Conservation (phyloP, 2,329 filamentous ascomycete genomes). For the Cadophora luteo-olivacea region DNA sequence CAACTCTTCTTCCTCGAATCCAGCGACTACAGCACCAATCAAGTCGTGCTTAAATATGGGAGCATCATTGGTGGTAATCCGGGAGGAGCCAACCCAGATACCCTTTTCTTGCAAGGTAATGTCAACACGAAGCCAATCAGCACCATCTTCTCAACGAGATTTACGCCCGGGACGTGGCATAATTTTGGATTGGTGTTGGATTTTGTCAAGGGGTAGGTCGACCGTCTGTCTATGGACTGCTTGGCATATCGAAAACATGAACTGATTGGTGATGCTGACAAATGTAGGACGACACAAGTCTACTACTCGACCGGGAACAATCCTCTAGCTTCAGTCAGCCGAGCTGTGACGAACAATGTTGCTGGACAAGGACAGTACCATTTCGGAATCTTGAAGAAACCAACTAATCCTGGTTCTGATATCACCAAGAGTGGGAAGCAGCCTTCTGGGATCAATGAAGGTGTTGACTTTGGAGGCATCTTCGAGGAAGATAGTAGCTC, state of each 20-base stretch:
- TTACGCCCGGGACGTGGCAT: slow-evolving; percentile 59
- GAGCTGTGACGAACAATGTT: slow-evolving; percentile 56
- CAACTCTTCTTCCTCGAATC: slow-evolving; percentile 59
- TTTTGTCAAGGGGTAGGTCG: slow-evolving; percentile 58
- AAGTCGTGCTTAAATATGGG: slow-evolving; percentile 60
- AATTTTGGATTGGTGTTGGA: slow-evolving; percentile 67
- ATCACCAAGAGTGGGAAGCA: slow-evolving; percentile 57
- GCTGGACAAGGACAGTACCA: slow-evolving; percentile 66
- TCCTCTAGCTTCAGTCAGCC: slow-evolving; percentile 54
- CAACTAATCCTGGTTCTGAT: slow-evolving; percentile 51
- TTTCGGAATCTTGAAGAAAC: slow-evolving; percentile 68
- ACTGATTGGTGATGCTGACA: background rate
- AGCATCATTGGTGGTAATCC: slow-evolving; percentile 54
- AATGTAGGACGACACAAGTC: slow-evolving; percentile 58
- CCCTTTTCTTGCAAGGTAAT: slow-evolving; percentile 52
- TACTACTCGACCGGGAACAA: slow-evolving; percentile 59
- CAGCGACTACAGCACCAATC: slow-evolving; percentile 55
- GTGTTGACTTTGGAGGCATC: slow-evolving; percentile 58
- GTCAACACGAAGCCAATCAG: slow-evolving; percentile 53
- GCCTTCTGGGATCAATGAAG: slow-evolving; percentile 56
- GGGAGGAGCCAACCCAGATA: slow-evolving; percentile 46
- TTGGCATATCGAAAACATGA: background rate
- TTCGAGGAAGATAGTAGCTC: slow-evolving; percentile 57
- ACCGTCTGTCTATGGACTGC: no score
- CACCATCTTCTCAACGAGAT: slow-evolving; percentile 57